Percentiles rank a stretch among this genome's conserved stretches.
These are phyloP conservation scores for Neurospora cerealis DNA, from an alignment of 495 filamentous ascomycete genomes.

Conservation along the genomic window DNA sequence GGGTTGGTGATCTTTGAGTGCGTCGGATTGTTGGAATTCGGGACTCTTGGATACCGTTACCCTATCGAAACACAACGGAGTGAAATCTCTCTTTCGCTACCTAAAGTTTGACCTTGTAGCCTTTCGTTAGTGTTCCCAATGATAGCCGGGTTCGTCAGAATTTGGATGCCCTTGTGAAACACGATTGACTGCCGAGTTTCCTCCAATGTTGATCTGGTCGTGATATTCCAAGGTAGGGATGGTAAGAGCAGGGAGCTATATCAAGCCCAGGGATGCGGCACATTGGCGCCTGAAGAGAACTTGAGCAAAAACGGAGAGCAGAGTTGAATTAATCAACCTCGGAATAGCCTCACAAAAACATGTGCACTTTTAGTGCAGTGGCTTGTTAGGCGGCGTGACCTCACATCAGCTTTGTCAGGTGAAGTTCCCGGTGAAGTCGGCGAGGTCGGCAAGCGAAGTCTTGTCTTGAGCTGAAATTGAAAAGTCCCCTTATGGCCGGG, in stretches of 20 bases:
- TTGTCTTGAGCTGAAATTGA: background rate
- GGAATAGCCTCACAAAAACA: background rate
- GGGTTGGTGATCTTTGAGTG: background rate
- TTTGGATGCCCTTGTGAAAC: background rate
- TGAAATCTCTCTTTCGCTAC: background rate
- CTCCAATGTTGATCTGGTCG: background rate
- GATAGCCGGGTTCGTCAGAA: background rate
- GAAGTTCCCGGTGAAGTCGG: background rate
- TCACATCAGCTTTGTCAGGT: background rate
- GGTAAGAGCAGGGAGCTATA: background rate
- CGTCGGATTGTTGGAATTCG: background rate
- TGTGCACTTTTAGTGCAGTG: background rate
- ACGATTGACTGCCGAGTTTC: background rate
- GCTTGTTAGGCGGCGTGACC: background rate
- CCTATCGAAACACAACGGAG: background rate
- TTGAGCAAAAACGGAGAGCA: background rate
- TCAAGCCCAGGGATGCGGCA: background rate
- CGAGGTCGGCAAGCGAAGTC: background rate
- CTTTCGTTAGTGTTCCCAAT: background rate
- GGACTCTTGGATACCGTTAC: background rate
- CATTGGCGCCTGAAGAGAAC: background rate
- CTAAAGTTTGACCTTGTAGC: background rate
- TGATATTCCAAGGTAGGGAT: background rate
- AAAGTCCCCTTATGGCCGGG: background rate
- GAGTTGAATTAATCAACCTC: background rate